Base-by-base conservation (phyloP, 495 filamentous ascomycete genomes). In the Penicillium angulare region DNA sequence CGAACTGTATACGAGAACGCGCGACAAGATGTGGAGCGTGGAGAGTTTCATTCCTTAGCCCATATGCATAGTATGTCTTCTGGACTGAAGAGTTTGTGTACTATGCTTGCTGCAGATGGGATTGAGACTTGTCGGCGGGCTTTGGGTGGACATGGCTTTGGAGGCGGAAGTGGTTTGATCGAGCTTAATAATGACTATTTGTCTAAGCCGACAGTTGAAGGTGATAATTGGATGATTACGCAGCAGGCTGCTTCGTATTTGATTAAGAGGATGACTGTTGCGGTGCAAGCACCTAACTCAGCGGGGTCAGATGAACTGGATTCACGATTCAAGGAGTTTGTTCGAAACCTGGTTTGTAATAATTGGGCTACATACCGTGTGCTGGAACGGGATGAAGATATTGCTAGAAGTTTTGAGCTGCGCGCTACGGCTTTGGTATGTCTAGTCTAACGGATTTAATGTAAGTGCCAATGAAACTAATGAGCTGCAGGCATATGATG, bases 181-280 rank as follows among this genome's bases (percentile, higher is more conserved):
- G 66, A 71, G 39, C 53, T 77, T 27, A 77, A 78, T 45, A 69
- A 67, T 32, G 73, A 78, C 22, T 77, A 78, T 46, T 57, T 77
- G 3, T 73, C 72, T 8, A 77, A 78, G 56, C 72, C 72, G 1
- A 79, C 75, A 1, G 74, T 78, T 15, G 75, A 79, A 51, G 76
- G 76, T 16, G 76, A 79, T 53, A 78, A 79, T 35, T 78, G 74
- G 74, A 78, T 79, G 74, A 77, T 79, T 26, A 75, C 72, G 3
- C 73, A 77, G 47, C 76, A 78, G 57, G 68, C 73, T 6, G 70
- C 74, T 3, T 65, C 65, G 6, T 77, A 75, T 50, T 44, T 79
- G 26, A 76, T 78, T 35, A 77, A 78, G 52, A 71, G 71, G 24
- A 77, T 79, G 73, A 53, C 63, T 22, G 39, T 54, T 24, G 72